phyloP scores from a whole-genome alignment of 202 grass and related monocot species.

The Cymbopogon flexuosus region DNA sequence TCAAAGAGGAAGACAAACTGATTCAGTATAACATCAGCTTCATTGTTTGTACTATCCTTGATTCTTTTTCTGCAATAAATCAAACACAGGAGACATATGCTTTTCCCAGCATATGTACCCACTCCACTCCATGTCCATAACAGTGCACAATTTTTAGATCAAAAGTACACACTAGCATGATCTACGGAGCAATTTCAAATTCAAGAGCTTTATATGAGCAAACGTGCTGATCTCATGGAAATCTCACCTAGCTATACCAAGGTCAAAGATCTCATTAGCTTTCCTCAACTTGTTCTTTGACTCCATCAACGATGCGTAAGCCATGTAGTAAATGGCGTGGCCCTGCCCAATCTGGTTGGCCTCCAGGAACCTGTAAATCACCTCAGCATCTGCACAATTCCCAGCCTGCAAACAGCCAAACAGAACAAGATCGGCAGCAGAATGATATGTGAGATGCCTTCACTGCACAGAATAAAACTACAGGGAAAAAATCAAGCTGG shows the following conservation, averaged over 20 bases:
- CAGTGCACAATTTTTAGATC: not conserved
- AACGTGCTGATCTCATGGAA: not conserved
- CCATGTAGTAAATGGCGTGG: conserved; percentile 66
- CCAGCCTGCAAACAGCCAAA: conserved; percentile 46
- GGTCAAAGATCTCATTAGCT: conserved; percentile 68
- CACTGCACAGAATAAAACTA: not conserved
- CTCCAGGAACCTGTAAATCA: conserved; percentile 77
- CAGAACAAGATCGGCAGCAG: not conserved
- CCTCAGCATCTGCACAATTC: conserved; percentile 69
- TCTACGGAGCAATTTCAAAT: not conserved
- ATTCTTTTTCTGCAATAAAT: not conserved
- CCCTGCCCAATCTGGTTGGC: conserved; percentile 76
- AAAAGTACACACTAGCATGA: not conserved
- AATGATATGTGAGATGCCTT: not conserved
- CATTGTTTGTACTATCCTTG: not conserved
- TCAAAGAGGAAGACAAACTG: not conserved
- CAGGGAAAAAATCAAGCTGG: not conserved
- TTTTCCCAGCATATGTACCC: not conserved
- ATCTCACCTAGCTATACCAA: conserved; percentile 86
- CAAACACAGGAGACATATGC: not conserved
- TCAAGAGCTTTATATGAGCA: not conserved
- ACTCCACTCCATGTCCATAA: not conserved
- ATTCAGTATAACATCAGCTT: not conserved
- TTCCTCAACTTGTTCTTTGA: conserved; percentile 78
- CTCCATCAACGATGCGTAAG: conserved; percentile 62